Conservation (phyloP, 805 yeast species). For the Ogataea dorogensis region DNA sequence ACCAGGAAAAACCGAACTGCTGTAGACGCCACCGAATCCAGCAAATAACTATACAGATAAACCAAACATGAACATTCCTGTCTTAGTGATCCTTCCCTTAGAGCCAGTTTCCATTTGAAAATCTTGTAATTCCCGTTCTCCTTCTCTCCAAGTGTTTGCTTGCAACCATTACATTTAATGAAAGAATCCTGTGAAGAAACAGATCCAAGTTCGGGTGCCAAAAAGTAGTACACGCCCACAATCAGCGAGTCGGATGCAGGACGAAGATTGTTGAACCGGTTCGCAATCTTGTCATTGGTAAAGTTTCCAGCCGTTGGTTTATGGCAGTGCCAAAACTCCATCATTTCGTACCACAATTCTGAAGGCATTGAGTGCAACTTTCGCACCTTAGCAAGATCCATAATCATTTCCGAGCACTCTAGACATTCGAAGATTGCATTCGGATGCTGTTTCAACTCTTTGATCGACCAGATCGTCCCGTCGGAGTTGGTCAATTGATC, state of each 20-base stretch:
- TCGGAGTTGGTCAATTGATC: conserved; percentile 22
- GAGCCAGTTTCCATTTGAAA: conserved; percentile 55
- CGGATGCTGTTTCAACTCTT: conserved; percentile 10
- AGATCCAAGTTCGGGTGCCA: conserved; percentile 32
- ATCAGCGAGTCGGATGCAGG: conserved; percentile 46
- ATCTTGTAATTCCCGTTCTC: conserved; percentile 39
- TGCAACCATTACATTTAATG: conserved; percentile 40
- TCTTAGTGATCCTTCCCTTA: conserved; percentile 30
- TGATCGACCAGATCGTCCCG: conserved; percentile 27
- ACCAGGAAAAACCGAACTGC: conserved; percentile 39
- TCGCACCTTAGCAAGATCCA: conserved; percentile 34
- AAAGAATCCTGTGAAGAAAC: conserved; percentile 9
- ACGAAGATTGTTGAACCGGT: conserved; percentile 41
- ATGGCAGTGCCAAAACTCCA: conserved; percentile 99
- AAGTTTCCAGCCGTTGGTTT: conserved; percentile 46
- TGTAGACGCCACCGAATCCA: conserved; percentile 42
- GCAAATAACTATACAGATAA: conserved; percentile 34
- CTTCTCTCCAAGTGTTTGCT: conserved; percentile 38
- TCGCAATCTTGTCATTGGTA: conserved; percentile 19
- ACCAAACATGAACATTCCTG: conserved; percentile 39
- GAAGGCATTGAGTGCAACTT: conserved; percentile 73
- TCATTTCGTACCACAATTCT: conserved; percentile 89
- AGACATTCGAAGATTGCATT: conserved; percentile 16
- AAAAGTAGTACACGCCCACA: conserved; percentile 58
- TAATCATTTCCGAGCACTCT: conserved; percentile 16